These are phyloP conservation scores for Gautieria morchelliformis DNA, from an alignment of 768 basidiomycete genomes.

Conservation along the genomic window DNA sequence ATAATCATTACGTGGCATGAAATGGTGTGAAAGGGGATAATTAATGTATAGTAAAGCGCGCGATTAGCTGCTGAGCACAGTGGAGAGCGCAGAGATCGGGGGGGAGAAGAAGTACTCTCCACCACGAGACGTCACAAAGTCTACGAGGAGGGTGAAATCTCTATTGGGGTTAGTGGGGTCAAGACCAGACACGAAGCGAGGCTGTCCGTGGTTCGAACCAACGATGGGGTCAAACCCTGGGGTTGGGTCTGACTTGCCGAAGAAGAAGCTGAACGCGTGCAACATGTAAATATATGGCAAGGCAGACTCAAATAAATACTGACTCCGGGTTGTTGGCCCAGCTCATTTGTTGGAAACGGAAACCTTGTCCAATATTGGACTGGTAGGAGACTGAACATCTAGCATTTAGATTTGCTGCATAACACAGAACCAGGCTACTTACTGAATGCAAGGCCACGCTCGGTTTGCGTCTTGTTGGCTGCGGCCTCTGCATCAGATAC, in stretches of 20 bases:
- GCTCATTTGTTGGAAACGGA: conserved; percentile 23
- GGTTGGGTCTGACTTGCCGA: conserved; percentile 12
- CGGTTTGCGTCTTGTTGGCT: conserved; percentile 28
- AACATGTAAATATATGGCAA: background rate
- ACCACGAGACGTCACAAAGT: conserved; percentile 36
- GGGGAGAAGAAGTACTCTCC: conserved; percentile 49
- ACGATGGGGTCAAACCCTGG: conserved; percentile 41
- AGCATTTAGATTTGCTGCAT: background rate
- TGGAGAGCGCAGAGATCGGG: conserved; percentile 31
- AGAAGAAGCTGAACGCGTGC: conserved; percentile 22
- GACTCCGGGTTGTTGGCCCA: conserved; percentile 9
- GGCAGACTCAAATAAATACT: background rate
- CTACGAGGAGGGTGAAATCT: conserved; percentile 11
- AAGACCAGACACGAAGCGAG: background rate
- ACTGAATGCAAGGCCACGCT: conserved; percentile 40
- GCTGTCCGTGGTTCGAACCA: conserved; percentile 16
- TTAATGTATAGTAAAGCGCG: no score
- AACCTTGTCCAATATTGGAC: conserved; percentile 17
- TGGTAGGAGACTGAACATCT: background rate
- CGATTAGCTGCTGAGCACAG: background rate
- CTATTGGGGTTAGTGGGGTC: background rate
- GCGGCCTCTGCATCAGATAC: conserved; percentile 29
- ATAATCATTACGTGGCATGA: no score
- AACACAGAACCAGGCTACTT: conserved; percentile 8
- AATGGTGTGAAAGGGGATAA: no score